Conservation (phyloP, 768 basidiomycete genomes). For the Paxillus rubicundulus region DNA sequence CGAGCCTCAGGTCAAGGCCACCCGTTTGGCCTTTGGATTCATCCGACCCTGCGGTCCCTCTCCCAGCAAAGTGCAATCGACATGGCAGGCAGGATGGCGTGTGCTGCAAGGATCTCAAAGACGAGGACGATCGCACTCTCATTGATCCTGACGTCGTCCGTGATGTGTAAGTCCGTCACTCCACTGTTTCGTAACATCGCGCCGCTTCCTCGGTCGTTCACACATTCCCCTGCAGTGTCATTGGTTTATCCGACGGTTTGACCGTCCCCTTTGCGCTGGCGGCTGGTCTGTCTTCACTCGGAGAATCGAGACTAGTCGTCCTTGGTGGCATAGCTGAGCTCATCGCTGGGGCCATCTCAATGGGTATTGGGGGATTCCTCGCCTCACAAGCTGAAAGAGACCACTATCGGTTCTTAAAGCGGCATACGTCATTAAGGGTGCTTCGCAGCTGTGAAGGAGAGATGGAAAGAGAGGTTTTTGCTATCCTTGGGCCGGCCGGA, state of each 20-base stretch:
- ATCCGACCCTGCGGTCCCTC: slow-evolving; percentile 42
- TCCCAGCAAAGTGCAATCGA: slow-evolving; percentile 57
- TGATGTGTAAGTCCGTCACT: slow-evolving; percentile 60
- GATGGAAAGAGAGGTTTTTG: slow-evolving; percentile 93
- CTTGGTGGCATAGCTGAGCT: slow-evolving; percentile 94
- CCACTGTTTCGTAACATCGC: neutral
- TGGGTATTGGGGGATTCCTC: slow-evolving; percentile 98
- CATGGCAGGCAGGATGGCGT: slow-evolving; percentile 56
- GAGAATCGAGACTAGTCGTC: slow-evolving; percentile 87
- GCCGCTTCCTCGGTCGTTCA: slow-evolving; percentile 3
- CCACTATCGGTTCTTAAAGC: slow-evolving; percentile 80
- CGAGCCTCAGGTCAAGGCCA: slow-evolving; percentile 32
- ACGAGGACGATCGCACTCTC: slow-evolving; percentile 73
- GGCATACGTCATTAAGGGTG: slow-evolving; percentile 79
- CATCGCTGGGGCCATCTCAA: slow-evolving; percentile 93
- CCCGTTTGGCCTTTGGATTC: slow-evolving; percentile 67
- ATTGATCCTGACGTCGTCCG: slow-evolving; percentile 86
- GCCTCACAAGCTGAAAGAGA: slow-evolving; percentile 97
- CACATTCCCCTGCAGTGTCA: slow-evolving; percentile 50
- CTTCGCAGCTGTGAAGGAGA: slow-evolving; percentile 87
- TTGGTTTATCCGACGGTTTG: slow-evolving; percentile 87
- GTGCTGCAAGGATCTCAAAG: slow-evolving; percentile 88
- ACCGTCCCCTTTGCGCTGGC: slow-evolving; percentile 92
- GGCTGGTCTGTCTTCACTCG: slow-evolving; percentile 85
- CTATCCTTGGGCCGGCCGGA: slow-evolving; percentile 84